Conservation (phyloP, 306 rosid species). For the Trifolium subterraneum region DNA sequence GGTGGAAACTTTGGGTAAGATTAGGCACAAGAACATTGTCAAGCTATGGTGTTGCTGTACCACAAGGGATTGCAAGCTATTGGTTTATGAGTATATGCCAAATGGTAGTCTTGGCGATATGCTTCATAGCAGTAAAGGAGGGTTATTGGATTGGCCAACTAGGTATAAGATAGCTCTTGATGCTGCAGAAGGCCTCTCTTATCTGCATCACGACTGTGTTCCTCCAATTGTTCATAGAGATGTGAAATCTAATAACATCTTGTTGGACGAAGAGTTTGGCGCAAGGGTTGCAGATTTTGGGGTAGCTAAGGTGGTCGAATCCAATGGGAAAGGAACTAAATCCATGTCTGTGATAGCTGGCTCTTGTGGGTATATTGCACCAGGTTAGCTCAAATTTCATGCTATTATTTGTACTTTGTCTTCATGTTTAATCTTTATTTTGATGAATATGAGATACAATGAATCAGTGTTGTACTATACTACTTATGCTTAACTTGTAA, state of each 20-base stretch:
- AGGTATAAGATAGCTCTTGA: conserved; percentile 86
- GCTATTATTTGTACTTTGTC: background rate
- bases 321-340: conserved; percentile 59
- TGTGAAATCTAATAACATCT: conserved; percentile 86
- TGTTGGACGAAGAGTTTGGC: conserved; percentile 81
- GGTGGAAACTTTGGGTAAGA: conserved; percentile 84
- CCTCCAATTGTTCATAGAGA: conserved; percentile 95
- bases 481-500: conserved; percentile 22
- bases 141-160: conserved; percentile 87
- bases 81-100: conserved; percentile 97
- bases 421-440: conserved; percentile 16
- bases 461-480: background rate
- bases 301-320: conserved; percentile 79
- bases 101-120: conserved; percentile 92
- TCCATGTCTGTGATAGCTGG: conserved; percentile 93
- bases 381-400: conserved; percentile 59
- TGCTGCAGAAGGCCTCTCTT: conserved; percentile 95
- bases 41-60: conserved; percentile 97
- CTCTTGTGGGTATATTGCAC: conserved; percentile 96
- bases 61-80: conserved; percentile 76
- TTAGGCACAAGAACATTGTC: conserved; percentile 94
- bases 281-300: conserved; percentile 96
- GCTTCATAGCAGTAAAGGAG: conserved; percentile 82
- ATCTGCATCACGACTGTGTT: conserved; percentile 93
- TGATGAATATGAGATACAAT: conserved; percentile 7